Base-by-base conservation (phyloP, 495 filamentous ascomycete species). In the Beverwykella pulmonaria region DNA sequence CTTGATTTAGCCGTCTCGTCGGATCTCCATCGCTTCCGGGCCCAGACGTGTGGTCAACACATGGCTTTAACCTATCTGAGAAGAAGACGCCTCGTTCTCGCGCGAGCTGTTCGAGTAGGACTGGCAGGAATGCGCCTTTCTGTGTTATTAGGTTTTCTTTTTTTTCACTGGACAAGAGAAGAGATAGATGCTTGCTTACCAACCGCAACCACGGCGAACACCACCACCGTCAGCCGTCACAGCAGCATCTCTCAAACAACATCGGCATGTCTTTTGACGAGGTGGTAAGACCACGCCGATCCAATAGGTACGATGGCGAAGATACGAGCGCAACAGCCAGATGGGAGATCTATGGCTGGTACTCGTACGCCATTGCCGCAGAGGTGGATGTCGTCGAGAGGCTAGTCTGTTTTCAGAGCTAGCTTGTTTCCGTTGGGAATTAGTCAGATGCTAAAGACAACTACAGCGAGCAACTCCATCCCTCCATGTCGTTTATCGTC, bases 41-140 rank as follows among this genome's bases (percentile, higher is more conserved):
- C 29, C 32, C 36, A n/a, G 62, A 14, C 32, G 15, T 53, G 41
- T 61, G 54, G 9, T 44, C 39, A 52, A 73, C 41, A 53, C 93
- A 97, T 27, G 91, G 89, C 29, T 81, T 88, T 7, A 72, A 84
- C 58, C 82, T 84, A 75, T 96, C 91, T 26, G 87, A 88, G 26
- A 92, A 78, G 55, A 96, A 83, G 55, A 95, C 87, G 32, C 93
- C 93, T 75, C 88, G 87, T 77, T 97, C 93, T 55, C 93, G 85
- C 19, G 93, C 91, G 61, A 97, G 82, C 68, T 93, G 92, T 74
- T 97, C 93, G 47, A 97, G 79, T 0, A 92, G 89, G 27, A 97
- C 93, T 6, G 93, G 93, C 61, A 97, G 89, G 49, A 76, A 76
- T 2, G 71, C 67, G 19, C 74, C 74, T 68, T 27, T 10, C 17